Conservation (phyloP, 352 stramenopile species). For the Globisporangium echinulatum region DNA sequence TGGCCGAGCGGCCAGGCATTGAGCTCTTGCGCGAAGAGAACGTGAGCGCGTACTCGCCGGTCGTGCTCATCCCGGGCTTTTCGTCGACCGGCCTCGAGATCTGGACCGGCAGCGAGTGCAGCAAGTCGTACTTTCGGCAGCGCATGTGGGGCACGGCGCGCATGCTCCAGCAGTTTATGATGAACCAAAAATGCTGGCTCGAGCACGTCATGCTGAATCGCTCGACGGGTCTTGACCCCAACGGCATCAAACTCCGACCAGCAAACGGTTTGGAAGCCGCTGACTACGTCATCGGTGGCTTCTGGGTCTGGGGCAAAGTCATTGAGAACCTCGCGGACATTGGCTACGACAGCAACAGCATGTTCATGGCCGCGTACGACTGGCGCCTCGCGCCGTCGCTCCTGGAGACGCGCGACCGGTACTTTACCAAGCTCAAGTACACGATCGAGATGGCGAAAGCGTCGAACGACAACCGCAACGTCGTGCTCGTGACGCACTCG, state of each 20-base stretch:
- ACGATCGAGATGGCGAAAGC: slow-evolving; percentile 88
- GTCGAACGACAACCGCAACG: slow-evolving; percentile 69
- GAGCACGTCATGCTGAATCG: slow-evolving; percentile 91
- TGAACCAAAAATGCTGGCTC: slow-evolving; percentile 90
- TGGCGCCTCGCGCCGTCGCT: slow-evolving; percentile 72
- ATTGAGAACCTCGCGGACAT: slow-evolving; percentile 89
- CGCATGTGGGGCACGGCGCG: slow-evolving; percentile 89
- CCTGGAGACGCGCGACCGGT: slow-evolving; percentile 73
- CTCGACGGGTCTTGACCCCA: slow-evolving; percentile 84
- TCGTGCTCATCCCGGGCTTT: slow-evolving; percentile 93
- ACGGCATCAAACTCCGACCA: slow-evolving; percentile 66
- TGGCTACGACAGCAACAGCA: slow-evolving; percentile 89
- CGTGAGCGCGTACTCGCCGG: slow-evolving; percentile 51
- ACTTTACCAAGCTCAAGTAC: slow-evolving; percentile 92
- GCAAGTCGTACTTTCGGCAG: slow-evolving; percentile 86
- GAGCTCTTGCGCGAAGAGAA: slow-evolving; percentile 39
- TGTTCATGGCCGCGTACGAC: slow-evolving; percentile 87
- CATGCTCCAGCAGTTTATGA: slow-evolving; percentile 87
- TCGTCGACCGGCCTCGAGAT: slow-evolving; percentile 92
- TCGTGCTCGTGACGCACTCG: slow-evolving; percentile 90
- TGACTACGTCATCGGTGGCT: slow-evolving; percentile 92
- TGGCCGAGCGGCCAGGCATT: slow-evolving; percentile 42
- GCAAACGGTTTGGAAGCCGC: slow-evolving; percentile 88
- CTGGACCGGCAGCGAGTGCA: slow-evolving; percentile 89
- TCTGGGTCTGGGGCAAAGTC: slow-evolving; percentile 93